Percentiles rank a stretch among this genome's conserved stretches.
Conservation (phyloP, 1,139 yeast genomes). For the Candida labiduridarum region DNA sequence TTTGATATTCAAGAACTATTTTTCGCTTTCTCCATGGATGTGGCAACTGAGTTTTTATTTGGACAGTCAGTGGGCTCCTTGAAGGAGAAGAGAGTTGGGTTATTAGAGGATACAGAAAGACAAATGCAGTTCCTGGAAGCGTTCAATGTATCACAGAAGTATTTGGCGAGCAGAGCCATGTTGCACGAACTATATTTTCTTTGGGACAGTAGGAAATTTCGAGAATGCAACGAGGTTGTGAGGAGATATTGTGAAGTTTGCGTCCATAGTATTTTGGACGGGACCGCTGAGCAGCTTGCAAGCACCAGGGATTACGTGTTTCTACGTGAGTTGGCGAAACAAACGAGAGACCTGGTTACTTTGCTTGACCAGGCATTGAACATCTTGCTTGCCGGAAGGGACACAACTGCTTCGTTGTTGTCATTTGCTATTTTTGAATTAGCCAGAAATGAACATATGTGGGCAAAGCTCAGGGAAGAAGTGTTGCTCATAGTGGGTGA, state of each 20-base stretch:
- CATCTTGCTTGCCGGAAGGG: constrained; percentile 48
- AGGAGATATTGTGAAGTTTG: constrained; percentile 30
- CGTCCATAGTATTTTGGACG: constrained; percentile 29
- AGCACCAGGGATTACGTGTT: constrained; percentile 31
- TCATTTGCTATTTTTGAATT: constrained; percentile 43
- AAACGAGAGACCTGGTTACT: constrained; percentile 41
- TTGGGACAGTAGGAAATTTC: constrained; percentile 25
- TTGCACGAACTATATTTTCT: constrained; percentile 29
- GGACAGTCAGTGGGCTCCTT: constrained; percentile 36
- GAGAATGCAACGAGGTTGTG: constrained; percentile 20
- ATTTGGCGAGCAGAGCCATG: constrained; percentile 30
- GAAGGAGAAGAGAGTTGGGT: constrained; percentile 31
- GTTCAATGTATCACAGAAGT: constrained; percentile 30
- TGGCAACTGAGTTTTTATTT: constrained; percentile 44
- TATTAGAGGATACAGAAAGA: constrained; percentile 12
- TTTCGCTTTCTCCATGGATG: constrained; percentile 39
- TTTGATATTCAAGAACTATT: constrained; percentile 39
- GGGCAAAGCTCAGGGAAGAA: constrained; percentile 34
- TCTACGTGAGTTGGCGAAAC: constrained; percentile 46
- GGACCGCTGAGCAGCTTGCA: neutral
- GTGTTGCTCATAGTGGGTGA: constrained; percentile 31
- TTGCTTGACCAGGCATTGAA: constrained; percentile 47
- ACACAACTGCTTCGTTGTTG: constrained; percentile 47
- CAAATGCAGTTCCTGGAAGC: constrained; percentile 26
- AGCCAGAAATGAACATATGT: constrained; percentile 40